These are phyloP conservation scores for Agaricus blazei DNA, from an alignment of 768 basidiomycete genomes.

Conservation along the genomic window DNA sequence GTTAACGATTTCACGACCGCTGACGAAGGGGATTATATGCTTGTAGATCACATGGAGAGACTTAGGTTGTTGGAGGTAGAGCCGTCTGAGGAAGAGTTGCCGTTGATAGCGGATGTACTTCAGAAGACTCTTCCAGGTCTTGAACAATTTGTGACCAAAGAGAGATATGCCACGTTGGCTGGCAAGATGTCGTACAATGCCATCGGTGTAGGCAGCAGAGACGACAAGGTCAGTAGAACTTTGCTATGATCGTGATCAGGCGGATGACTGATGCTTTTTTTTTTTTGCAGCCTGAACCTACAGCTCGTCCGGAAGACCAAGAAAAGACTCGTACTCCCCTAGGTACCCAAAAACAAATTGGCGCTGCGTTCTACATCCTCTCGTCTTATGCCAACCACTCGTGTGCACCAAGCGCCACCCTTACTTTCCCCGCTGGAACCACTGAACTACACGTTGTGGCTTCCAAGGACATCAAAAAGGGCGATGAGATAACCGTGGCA, in stretches of 20 bases:
- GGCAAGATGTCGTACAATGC: constrained; percentile 77
- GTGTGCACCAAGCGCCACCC: constrained; percentile 62
- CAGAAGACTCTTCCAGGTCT: constrained; percentile 62
- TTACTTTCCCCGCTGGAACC: constrained; percentile 62
- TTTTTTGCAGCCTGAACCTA: constrained; percentile 42
- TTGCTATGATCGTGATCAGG: neutral
- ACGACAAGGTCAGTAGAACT: constrained; percentile 53
- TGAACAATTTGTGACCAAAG: constrained; percentile 64
- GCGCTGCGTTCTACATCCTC: constrained; percentile 68
- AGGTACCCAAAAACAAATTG: constrained; percentile 73
- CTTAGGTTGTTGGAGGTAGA: constrained; percentile 60
- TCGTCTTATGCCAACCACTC: constrained; percentile 79
- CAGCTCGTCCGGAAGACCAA: constrained; percentile 58
- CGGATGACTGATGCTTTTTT: neutral
- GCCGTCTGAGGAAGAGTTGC: constrained; percentile 42
- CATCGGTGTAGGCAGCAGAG: constrained; percentile 70
- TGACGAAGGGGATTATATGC: constrained; percentile 48
- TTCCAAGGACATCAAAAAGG: constrained; percentile 58
- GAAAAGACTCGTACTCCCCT: constrained; percentile 75
- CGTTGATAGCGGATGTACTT: constrained; percentile 50
- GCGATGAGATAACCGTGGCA: constrained; percentile 72
- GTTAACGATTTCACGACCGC: constrained; percentile 38
- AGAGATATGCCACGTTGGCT: constrained; percentile 52
- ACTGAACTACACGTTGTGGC: constrained; percentile 70
- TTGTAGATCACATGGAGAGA: constrained; percentile 76